phyloP scores from a whole-genome alignment of 2,329 filamentous ascomycete genomes.

The Curvularia spicifera region DNA sequence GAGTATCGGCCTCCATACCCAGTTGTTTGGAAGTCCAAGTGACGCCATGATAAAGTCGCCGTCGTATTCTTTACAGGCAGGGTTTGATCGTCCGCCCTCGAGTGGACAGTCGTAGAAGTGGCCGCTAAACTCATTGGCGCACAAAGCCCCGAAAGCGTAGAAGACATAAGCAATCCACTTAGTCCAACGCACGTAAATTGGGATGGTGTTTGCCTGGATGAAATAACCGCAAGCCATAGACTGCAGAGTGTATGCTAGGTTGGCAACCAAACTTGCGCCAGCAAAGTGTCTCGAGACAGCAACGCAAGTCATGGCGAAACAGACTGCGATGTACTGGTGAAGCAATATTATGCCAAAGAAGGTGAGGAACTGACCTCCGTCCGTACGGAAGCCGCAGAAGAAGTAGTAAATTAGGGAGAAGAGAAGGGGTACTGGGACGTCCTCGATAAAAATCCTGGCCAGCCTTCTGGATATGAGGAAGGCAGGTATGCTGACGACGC shows the following conservation, averaged over 20 bases:
- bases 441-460: conserved; percentile 72
- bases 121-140: conserved; percentile 73
- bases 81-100: conserved; percentile 66
- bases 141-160: conserved; percentile 74
- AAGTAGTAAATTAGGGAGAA: conserved; percentile 78
- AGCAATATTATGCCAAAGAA: conserved; percentile 73
- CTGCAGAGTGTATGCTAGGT: conserved; percentile 75
- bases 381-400: conserved; percentile 74
- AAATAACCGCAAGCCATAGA: conserved; percentile 79
- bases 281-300: conserved; percentile 71
- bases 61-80: conserved; percentile 71
- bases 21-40: conserved; percentile 70
- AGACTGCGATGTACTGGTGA: conserved; percentile 76
- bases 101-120: conserved; percentile 76
- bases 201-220: conserved; percentile 74
- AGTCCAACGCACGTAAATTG: conserved; percentile 78
- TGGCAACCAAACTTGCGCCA: conserved; percentile 73
- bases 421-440: conserved; percentile 73
- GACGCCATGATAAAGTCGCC: conserved; percentile 72
- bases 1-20: conserved; percentile 71
- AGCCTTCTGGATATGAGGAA: conserved; percentile 74
- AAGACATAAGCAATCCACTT: conserved; percentile 72
- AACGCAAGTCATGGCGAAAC: conserved; percentile 72
- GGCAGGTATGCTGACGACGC: conserved; percentile 71
- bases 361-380: conserved; percentile 69